Evolutionary conservation across 23 red algal genomes (phyloP).

Genomic region (Gracilariopsis chorda): DNA sequence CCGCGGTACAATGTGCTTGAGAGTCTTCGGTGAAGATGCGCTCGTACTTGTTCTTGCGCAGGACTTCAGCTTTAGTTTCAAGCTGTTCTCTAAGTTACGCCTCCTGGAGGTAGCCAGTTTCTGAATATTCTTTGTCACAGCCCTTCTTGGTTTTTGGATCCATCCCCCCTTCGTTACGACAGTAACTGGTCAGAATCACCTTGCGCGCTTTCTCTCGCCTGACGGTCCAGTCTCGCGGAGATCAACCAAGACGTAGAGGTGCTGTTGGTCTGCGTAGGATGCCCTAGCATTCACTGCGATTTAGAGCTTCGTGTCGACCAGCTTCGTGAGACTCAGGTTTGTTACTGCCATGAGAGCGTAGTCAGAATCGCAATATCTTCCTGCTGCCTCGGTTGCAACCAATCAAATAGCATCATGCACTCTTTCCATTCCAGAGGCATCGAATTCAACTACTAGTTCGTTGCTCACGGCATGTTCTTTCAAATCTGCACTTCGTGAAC

Average conservation of each 20-base stretch:
- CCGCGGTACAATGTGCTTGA: not conserved
- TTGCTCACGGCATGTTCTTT: no score
- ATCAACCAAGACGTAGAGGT: constrained; percentile 26
- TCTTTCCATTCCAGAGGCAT: not conserved
- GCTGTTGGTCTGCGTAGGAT: not conserved
- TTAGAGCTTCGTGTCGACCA: constrained; percentile 1
- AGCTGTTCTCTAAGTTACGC: constrained; percentile 7
- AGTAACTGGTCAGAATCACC: constrained; percentile 28
- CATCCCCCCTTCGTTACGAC: not conserved
- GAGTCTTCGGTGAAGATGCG: not conserved
- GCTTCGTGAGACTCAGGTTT: not conserved
- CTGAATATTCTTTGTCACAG: not conserved
- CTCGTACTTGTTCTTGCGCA: not conserved
- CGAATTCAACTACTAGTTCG: constrained; percentile 3
- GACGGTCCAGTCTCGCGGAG: constrained; percentile 17
- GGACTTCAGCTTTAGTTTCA: not conserved
- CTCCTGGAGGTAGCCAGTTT: not conserved
- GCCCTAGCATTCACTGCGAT: not conserved
- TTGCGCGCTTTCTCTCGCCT: constrained; percentile 25
- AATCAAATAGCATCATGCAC: constrained; percentile 34
- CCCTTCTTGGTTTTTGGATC: not conserved
- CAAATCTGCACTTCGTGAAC: no score
- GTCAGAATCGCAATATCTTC: not conserved
- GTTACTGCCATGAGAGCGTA: not conserved
- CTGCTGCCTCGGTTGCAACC: constrained; percentile 3